Base-by-base conservation (phyloP, 371 early-diverging fungal genomes). In the Mucor velutinosus region DNA sequence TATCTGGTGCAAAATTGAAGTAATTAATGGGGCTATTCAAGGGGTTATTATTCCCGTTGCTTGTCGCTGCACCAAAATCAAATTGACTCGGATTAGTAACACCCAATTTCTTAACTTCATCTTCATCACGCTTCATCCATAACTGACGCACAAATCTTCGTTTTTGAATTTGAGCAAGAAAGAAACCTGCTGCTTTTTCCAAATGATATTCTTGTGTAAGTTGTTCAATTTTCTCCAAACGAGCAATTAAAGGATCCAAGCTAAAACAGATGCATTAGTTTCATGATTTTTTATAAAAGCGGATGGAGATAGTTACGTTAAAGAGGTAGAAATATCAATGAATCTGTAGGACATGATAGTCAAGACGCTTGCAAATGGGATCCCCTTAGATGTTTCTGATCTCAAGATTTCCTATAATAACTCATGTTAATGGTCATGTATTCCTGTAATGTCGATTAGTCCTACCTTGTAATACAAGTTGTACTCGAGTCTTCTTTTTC, bases 361-460 rank as follows among this genome's bases (percentile, higher is more conserved):
- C 33, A 86, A 64, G 5, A 84, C 84, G 41, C 77, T 76, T n/a
- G 79, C 80, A 70, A 87, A 87, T 2, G 87, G 80, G 27, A 87
- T 79, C 0, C 87, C 87, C 58, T 81, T 80, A 1, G 73, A 33
- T 2, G 81, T 79, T 59, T 72, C 79, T 19, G 81, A 64, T 59
- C 67, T 67, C 30, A 77, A 8, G 21, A 83, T 76, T 76, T 83
- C 83, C 80, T 81, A 65, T 59, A 60, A 10, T 8, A 55, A 15
- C 21, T 21, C 30, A 25, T 23, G 10, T n/a, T 51, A 12, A 21
- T 51, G 8, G 0, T 7, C 33, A 51, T 23, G 25, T 25, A 12
- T 12, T 14, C 4, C 10, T 4, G 32, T n/a, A 3, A 39, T 7
- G 17, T 6, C 21, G 7, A 4, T 41, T 55, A 47, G 7, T 59